Evolutionary conservation across 495 filamentous ascomycete genomes (phyloP), one percentile per base, ranked within the genome.

Genomic region (Chaetomium tenue): DNA sequence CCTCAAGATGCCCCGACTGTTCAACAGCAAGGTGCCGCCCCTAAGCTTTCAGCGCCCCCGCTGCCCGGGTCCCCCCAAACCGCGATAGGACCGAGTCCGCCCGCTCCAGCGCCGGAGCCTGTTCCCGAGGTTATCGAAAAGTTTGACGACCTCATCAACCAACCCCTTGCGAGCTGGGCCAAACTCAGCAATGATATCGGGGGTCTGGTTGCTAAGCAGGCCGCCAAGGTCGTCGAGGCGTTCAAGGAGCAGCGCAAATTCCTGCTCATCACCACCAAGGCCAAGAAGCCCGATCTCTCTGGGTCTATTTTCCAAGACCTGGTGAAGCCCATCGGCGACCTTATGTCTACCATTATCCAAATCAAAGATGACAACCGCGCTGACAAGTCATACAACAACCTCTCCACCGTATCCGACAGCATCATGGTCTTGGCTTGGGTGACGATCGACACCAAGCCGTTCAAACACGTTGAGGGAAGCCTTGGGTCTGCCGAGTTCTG

Each of bases 341-440:
- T 87, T 28, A 88, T 93, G 68, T 86, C 87, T 63, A 84, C 82
- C 13, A 90, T 94, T 63, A 87, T 84, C 65, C 87, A 88, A 65
- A 83, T 96, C 63, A 85, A 88, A 67, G 92, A 97, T 66, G 84
- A 83, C 33, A 91, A 94, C 75, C 84, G 91, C 26, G 83, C 79
- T 18, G 86, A 86, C 3, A 82, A 87, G 2, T 71, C 88, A 46
- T 90, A 89, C 72, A 87, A 89, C 67, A 91, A 97, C 68, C 77
- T 98, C 20, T 89, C 87, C 65, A 86, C 91, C 48, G 89, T 98
- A n/a, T 85, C 90, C 2, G 93, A 97, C 69, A 91, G 92, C 68
- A 92, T 96, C 68, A 85, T 86, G 64, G 87, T 89, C 8, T 79
- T 98, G 47, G 87, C 87, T 22, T 98, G 94, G 94, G 87, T 97